Percentiles rank a stretch among this genome's conserved stretches.
Conservation (phyloP, 495 filamentous ascomycete genomes). For the Lasiosphaeriaceae sp. region DNA sequence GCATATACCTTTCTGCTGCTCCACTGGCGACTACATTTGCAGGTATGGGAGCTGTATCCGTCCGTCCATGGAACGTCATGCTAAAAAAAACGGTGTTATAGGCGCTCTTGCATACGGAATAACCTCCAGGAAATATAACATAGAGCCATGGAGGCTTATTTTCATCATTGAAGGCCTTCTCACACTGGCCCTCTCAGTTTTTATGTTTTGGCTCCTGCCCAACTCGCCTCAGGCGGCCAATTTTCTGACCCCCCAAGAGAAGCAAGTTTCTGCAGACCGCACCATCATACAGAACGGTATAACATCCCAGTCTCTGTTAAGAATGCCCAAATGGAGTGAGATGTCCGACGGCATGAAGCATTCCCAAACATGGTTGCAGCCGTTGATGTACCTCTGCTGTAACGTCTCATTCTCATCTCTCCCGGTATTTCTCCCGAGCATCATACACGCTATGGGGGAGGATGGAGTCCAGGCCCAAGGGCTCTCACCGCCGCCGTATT, state of each 20-base stretch:
- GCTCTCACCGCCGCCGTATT: slow-evolving; percentile 77
- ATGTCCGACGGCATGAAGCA: slow-evolving; percentile 58
- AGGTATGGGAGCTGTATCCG: slow-evolving; percentile 44
- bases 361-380: slow-evolving; percentile 50
- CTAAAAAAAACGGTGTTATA: no score
- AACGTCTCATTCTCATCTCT: slow-evolving; percentile 75
- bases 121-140: slow-evolving; percentile 57
- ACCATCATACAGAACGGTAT: slow-evolving; percentile 58
- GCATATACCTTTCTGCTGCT: slow-evolving; percentile 72
- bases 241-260: slow-evolving; percentile 71
- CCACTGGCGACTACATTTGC: slow-evolving; percentile 82
- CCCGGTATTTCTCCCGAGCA: slow-evolving; percentile 80
- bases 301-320: slow-evolving; percentile 35
- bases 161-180: slow-evolving; percentile 84
- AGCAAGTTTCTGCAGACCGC: slow-evolving; percentile 60
- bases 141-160: slow-evolving; percentile 75
- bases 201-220: slow-evolving; percentile 67
- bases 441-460: slow-evolving; percentile 76
- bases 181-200: slow-evolving; percentile 58
- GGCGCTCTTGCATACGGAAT: slow-evolving; percentile 69
- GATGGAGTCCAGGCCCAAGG: slow-evolving; percentile 70
- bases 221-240: slow-evolving; percentile 64
- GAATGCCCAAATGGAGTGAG: slow-evolving; percentile 56
- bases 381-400: slow-evolving; percentile 51
- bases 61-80: no score